Percentiles rank a stretch among this genome's conserved stretches.
These are phyloP conservation scores for Pythium coloratum DNA, from an alignment of 352 stramenopile species.

Conservation along the genomic window DNA sequence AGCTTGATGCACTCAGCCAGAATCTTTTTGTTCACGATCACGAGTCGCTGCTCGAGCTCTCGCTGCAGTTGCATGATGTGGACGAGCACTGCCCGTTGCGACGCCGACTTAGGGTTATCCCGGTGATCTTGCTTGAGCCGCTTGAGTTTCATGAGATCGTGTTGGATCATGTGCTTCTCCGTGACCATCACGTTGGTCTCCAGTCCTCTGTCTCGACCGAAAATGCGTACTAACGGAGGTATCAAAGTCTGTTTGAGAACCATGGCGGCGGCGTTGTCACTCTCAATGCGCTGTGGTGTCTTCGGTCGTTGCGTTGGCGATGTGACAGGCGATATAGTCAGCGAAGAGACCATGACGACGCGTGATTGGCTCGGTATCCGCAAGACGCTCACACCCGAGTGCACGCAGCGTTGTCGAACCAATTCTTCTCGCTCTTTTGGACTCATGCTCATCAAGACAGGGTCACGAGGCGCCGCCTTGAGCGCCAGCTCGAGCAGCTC, in stretches of 20 bases:
- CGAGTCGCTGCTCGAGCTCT: conserved; percentile 52
- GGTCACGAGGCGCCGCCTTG: conserved; percentile 53
- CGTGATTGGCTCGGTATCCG: conserved; percentile 39
- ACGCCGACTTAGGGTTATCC: background rate
- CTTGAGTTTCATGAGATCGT: conserved; percentile 39
- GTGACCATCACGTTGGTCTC: conserved; percentile 57
- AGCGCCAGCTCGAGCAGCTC: conserved; percentile 58
- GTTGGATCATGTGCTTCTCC: conserved; percentile 59
- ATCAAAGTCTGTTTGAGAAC: conserved; percentile 21
- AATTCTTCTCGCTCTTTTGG: conserved; percentile 35
- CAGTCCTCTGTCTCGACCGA: conserved; percentile 38
- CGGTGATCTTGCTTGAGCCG: conserved; percentile 14
- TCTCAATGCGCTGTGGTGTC: conserved; percentile 12
- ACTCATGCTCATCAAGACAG: conserved; percentile 61
- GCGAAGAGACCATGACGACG: conserved; percentile 13
- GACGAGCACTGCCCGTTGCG: conserved; percentile 42
- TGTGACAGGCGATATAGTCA: background rate
- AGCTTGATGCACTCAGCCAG: conserved; percentile 51
- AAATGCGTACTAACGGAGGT: conserved; percentile 54
- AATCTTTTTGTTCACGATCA: conserved; percentile 68
- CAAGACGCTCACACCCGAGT: conserved; percentile 61
- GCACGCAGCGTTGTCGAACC: conserved; percentile 45
- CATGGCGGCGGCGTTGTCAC: conserved; percentile 6
- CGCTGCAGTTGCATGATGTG: conserved; percentile 44
- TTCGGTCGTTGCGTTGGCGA: conserved; percentile 1